Conservation (phyloP, 2,329 filamentous ascomycete species). For the Colletotrichum shisoi region DNA sequence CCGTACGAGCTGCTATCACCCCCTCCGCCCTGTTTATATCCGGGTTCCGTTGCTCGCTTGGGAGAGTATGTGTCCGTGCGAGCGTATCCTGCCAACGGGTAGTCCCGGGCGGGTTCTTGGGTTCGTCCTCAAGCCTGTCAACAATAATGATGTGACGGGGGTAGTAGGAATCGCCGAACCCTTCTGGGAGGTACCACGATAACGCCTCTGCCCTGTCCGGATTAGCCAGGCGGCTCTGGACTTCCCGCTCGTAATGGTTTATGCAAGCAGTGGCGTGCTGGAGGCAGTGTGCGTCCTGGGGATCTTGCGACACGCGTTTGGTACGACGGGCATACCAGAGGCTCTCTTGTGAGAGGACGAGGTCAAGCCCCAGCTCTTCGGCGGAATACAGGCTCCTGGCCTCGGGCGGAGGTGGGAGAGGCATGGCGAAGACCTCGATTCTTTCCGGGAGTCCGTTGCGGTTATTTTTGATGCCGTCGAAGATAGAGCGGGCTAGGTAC, state of each 20-base stretch:
- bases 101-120: background rate
- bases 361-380: background rate
- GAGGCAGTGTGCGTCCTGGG: slow-evolving; percentile 3
- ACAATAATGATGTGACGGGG: background rate
- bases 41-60: background rate
- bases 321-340: background rate
- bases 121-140: background rate
- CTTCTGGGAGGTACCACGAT: slow-evolving; percentile 5
- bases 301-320: background rate
- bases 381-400: background rate
- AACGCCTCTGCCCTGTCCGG: background rate
- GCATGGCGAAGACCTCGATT: slow-evolving; percentile 1
- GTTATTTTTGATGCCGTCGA: background rate
- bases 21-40: background rate
- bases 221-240: slow-evolving; percentile 1
- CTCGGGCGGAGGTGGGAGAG: background rate
- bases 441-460: background rate
- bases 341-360: background rate
- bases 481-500: background rate
- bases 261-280: slow-evolving; percentile 5
- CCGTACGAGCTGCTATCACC: background rate
- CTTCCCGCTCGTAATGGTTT: slow-evolving; percentile 9
- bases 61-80: background rate
- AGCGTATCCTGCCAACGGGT: background rate
- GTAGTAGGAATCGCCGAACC: background rate